Conservation (phyloP, 2,329 filamentous ascomycete species). For the Alternaria tenuissima region DNA sequence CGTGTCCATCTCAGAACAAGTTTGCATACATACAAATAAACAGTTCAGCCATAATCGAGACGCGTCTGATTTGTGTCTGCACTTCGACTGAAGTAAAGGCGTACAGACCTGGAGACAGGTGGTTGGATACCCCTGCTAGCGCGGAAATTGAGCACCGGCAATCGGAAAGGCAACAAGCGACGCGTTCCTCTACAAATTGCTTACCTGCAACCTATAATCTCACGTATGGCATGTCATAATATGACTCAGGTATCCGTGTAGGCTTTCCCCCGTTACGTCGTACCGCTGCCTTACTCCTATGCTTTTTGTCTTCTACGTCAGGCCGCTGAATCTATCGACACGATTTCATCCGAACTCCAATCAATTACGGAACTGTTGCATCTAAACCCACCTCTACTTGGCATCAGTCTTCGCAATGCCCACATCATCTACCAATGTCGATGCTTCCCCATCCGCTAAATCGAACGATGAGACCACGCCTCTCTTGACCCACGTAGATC, state of each 20-base stretch:
- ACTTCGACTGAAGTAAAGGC: neutral
- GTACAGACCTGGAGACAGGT: neutral
- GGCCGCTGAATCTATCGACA: neutral
- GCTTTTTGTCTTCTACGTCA: neutral
- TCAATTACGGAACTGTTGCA: neutral
- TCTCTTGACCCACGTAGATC: constrained; percentile 31
- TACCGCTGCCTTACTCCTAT: neutral
- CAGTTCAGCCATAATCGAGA: neutral
- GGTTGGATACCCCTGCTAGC: constrained; percentile 14
- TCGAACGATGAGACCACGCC: constrained; percentile 41
- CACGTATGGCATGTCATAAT: neutral
- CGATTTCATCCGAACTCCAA: neutral
- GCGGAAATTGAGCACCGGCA: neutral
- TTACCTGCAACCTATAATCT: neutral
- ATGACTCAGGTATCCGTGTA: neutral
- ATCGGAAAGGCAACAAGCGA: constrained; percentile 7
- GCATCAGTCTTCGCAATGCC: constrained; percentile 3
- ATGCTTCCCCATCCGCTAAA: neutral
- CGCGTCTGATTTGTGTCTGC: neutral
- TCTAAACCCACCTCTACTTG: neutral
- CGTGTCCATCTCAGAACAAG: neutral
- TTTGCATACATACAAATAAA: neutral
- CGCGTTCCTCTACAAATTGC: constrained; percentile 9
- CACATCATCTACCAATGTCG: neutral
- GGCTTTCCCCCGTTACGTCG: neutral